Base-by-base conservation (phyloP, 202 grass and related monocot genomes). In the Tripidium arundinaceum region DNA sequence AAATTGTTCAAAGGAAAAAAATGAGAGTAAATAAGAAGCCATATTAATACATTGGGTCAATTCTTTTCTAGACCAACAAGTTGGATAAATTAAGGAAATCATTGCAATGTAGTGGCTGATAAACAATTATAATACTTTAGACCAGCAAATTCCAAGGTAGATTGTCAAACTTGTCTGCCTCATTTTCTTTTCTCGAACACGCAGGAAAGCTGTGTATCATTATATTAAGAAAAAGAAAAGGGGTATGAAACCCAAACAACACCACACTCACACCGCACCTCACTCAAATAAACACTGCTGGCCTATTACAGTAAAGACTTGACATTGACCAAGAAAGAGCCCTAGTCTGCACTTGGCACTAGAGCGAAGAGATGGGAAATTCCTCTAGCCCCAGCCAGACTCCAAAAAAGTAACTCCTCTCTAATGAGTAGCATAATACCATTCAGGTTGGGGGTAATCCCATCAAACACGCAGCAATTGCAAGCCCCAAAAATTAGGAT, bases 71-170 rank as follows among this genome's bases (percentile, higher is more conserved):
- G 69, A 78, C 59, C 59, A 88, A 67, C 31, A 78, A 61, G 77
- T 82, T 57, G 12, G 14, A 21, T 18, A 37, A 76, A 65, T 46
- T 39, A 49, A 76, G 18, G 0, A 78, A 81, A 64, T 29, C 28
- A 75, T 7, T 39, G 19, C 2, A 1, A 83, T 19, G 11, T 54
- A 13, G 29, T 77, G 9, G 71, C 0, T 75, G 38, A 77, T 66
- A 77, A 79, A 70, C 34, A 84, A 3, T 77, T 77, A 45, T 13
- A 54, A 70, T 46, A 72, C 64, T 70, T 70, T n/a, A 49, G 18
- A 81, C 55, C 10, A 78, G 40, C 22, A 65, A 78, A 65, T 50
- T 78, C 11, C 3, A 47, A 16, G 11, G 34, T 57, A 18, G 0
- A 21, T 39, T 22, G 33, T 6, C 21, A 33, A 72, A 74, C 49